Base-by-base conservation (phyloP, 2,329 filamentous ascomycete genomes). In the Fusarium avenaceum region DNA sequence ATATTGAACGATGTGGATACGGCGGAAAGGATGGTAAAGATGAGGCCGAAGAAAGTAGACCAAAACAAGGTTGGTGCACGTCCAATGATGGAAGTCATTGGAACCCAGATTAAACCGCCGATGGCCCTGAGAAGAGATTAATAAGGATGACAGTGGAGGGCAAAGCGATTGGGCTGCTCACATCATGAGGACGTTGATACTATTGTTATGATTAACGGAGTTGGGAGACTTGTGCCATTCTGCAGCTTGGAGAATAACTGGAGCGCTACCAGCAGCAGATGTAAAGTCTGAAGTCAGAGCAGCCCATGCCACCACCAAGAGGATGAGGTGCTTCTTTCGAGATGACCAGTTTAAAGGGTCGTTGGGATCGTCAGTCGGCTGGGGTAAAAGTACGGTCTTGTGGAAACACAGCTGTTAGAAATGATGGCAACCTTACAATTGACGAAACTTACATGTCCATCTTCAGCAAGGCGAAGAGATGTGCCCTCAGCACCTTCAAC, bases 211-310 rank as follows among this genome's bases (percentile, higher is more conserved):
- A 19, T 71, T 30, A 17, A 69, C 28, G 2, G 46, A 46, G 13
- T 24, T 32, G 7, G 56, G 26, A 14, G 43, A 48, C 45, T 48
- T 54, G 20, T 67, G 52, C 66, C 67, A 71, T 44, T 61, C 67
- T 7, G 42, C 35, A 0, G 68, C 70, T n/a, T 73, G 71, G 2
- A 69, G 33, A 13, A 70, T 38, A 26, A 73, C 42, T 4, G 63
- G 54, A 10, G 65, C 63, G 11, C 59, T 68, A 26, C 69, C 71
- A 20, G 68, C 57, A 2, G 69, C 69, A 22, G 57, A 67, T 6
- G 57, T 65, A 39, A 71, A 72, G 17, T 72, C 70, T 7, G 65
- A 57, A 7, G 44, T 48, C 42, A 72, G 63, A 7, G 71, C 70
- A 10, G 52, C 28, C 28, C 28, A 30, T 11, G 28, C 28, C 28